Percentiles rank a stretch among this genome's conserved stretches.
phyloP scores from a whole-genome alignment of 2,329 filamentous ascomycete species.

The Colletotrichum echinochloae region DNA sequence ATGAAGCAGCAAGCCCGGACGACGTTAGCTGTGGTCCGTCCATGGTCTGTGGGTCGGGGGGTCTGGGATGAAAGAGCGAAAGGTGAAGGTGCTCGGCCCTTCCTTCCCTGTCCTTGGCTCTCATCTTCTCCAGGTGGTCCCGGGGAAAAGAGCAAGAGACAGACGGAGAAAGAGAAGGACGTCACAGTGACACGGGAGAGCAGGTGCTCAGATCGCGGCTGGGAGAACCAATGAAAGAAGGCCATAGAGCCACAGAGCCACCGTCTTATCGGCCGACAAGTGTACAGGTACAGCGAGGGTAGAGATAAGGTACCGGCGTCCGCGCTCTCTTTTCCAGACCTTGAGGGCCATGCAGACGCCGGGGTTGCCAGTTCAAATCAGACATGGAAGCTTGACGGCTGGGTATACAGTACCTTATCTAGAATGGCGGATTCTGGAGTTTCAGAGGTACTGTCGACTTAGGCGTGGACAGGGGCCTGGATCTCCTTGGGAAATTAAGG shows the following conservation, averaged over 20 bases:
- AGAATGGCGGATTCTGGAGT: rapidly evolving
- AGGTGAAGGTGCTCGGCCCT: slow-evolving; percentile 31
- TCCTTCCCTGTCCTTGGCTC: slow-evolving; percentile 20
- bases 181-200: slow-evolving; percentile 19
- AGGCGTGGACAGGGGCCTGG: slow-evolving; percentile 13
- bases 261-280: slow-evolving; percentile 23
- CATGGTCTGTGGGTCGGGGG: neutral
- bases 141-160: slow-evolving; percentile 3
- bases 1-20: slow-evolving; percentile 27
- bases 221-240: slow-evolving; percentile 4
- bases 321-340: neutral
- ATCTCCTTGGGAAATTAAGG: slow-evolving; percentile 40
- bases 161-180: neutral
- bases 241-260: neutral
- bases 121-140: slow-evolving; percentile 1
- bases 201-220: slow-evolving; percentile 14
- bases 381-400: neutral
- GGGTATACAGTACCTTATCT: slow-evolving; percentile 2
- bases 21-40: slow-evolving; percentile 30
- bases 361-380: slow-evolving; percentile 9
- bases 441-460: neutral
- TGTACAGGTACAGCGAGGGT: slow-evolving; percentile 7
- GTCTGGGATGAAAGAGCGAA: neutral
- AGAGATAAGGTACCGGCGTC: slow-evolving; percentile 33
- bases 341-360: neutral